phyloP scores from a whole-genome alignment of 768 basidiomycete species.

The Mycena epipterygia region DNA sequence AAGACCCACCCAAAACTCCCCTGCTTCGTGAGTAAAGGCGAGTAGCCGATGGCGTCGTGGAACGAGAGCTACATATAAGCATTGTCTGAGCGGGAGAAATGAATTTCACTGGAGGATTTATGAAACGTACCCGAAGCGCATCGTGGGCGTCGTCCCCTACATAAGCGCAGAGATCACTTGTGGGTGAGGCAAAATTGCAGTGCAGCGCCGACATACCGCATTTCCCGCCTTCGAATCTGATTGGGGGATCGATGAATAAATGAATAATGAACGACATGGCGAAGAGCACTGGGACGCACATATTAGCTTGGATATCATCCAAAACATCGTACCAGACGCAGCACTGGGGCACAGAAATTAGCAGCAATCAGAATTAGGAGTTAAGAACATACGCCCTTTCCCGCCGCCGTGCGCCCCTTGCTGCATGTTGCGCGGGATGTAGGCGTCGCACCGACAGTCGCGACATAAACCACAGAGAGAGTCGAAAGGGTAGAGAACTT shows the following conservation, averaged over 20 bases:
- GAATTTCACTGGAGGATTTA: neutral
- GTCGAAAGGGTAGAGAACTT: too few relatives aligned
- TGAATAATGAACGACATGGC: neutral
- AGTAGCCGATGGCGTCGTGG: constrained; percentile 36
- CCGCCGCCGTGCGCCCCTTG: neutral
- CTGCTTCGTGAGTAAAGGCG: constrained; percentile 11
- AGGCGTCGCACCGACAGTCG: neutral
- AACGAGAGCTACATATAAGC: constrained; percentile 19
- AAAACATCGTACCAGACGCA: too few relatives aligned
- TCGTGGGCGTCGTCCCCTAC: constrained; percentile 33
- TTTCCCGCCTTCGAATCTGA: constrained; percentile 6
- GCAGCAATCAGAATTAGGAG: too few relatives aligned
- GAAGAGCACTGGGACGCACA: neutral
- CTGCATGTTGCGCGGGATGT: neutral
- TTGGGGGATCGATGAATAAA: too few relatives aligned
- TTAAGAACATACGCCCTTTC: constrained; percentile 7
- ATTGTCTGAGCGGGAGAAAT: neutral
- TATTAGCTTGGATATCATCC: constrained; percentile 17
- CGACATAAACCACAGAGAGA: too few relatives aligned
- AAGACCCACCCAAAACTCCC: constrained; percentile 20
- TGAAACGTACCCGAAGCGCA: constrained; percentile 23
- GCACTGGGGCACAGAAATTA: too few relatives aligned
- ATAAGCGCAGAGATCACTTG: neutral
- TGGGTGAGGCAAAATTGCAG: neutral
- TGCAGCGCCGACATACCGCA: constrained; percentile 11